Evolutionary conservation across 1,139 yeast genomes (phyloP).

Genomic region (Geotrichum carabidarum): DNA sequence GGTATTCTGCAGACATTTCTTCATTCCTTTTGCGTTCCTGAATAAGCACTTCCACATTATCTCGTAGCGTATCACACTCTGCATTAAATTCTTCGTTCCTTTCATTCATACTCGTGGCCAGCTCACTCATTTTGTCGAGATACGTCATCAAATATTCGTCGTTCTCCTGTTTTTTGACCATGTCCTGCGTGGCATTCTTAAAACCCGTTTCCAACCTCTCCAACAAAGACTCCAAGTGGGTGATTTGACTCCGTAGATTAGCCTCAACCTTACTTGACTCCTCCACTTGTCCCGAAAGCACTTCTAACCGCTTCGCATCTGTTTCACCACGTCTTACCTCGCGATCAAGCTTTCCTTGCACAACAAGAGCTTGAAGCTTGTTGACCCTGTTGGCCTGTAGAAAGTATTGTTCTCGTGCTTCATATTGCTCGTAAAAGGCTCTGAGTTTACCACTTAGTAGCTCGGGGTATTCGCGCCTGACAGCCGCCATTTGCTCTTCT

Average conservation of each 20-base stretch:
- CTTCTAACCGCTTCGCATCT: slow-evolving; percentile 16
- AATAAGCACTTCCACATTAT: not conserved
- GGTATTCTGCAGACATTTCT: not conserved
- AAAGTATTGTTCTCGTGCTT: slow-evolving; percentile 21
- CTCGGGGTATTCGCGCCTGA: slow-evolving; percentile 12
- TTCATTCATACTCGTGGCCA: slow-evolving; percentile 1
- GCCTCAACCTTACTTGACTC: slow-evolving; percentile 14
- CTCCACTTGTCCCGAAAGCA: slow-evolving; percentile 20
- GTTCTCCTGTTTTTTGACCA: not conserved
- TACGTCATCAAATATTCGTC: not conserved
- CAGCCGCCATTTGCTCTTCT: slow-evolving; percentile 6
- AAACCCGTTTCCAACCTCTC: not conserved
- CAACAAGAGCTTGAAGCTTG: slow-evolving; percentile 16
- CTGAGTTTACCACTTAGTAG: slow-evolving; percentile 14
- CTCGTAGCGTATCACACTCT: not conserved
- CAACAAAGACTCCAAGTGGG: not conserved
- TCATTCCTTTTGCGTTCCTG: slow-evolving; percentile 1
- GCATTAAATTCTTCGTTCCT: not conserved
- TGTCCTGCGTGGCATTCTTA: not conserved
- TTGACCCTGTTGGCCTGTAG: slow-evolving; percentile 17
- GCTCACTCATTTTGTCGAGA: not conserved
- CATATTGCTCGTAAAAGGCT: slow-evolving; percentile 21
- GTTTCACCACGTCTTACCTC: slow-evolving; percentile 5
- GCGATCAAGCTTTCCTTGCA: not conserved
- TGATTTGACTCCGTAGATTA: not conserved